phyloP scores from a whole-genome alignment of 352 stramenopile genomes.

The Aphanomyces stellatus region DNA sequence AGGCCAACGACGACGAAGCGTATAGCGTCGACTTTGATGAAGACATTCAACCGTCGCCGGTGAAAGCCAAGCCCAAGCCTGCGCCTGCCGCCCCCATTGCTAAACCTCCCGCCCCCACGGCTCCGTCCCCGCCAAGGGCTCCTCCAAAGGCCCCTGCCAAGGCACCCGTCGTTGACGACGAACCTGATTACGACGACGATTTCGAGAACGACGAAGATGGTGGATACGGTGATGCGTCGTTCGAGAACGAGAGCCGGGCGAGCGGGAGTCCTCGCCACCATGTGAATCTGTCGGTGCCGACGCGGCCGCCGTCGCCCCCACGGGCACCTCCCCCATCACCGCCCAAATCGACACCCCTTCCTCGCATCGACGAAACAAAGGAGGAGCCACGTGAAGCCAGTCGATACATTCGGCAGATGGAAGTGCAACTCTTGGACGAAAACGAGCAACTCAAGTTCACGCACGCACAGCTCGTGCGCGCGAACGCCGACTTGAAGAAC shows the following conservation, averaged over 20 bases:
- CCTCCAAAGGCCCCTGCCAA: background rate
- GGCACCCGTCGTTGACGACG: background rate
- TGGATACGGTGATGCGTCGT: conserved; percentile 46
- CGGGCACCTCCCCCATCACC: conserved; percentile 20
- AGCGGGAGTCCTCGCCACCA: conserved; percentile 37
- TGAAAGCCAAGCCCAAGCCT: background rate
- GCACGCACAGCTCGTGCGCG: conserved; percentile 55
- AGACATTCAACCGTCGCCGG: conserved; percentile 28
- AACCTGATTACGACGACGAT: conserved; percentile 9
- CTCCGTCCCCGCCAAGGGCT: background rate
- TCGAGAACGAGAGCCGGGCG: conserved; percentile 64
- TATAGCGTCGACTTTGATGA: conserved; percentile 75
- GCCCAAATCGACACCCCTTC: conserved; percentile 21
- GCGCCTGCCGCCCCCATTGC: background rate
- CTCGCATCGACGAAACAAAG: conserved; percentile 4
- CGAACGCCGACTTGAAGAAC: conserved; percentile 64
- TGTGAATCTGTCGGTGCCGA: conserved; percentile 55
- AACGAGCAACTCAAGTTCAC: conserved; percentile 61
- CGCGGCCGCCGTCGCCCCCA: conserved; percentile 21
- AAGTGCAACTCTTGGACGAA: conserved; percentile 75
- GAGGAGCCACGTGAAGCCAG: conserved; percentile 31
- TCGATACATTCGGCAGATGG: conserved; percentile 68
- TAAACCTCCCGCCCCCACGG: background rate
- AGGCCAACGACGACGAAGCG: conserved; percentile 26
- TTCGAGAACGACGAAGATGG: conserved; percentile 16